Evolutionary conservation across 73 alveolate genomes (phyloP).

Genomic region (Tetrahymena elliotti): DNA sequence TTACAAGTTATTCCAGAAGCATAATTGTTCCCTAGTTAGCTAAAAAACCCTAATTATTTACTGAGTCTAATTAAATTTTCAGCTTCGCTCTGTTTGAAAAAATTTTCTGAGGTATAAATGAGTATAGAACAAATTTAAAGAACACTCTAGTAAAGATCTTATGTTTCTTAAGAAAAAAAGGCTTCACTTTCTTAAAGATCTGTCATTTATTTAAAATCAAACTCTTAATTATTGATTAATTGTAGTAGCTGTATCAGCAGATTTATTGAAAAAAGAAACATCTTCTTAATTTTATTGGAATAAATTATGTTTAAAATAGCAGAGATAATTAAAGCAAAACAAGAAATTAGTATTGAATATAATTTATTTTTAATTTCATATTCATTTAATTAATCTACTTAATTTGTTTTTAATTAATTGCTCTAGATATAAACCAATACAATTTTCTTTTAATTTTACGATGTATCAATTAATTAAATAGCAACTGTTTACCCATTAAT

Average conservation of each 20-base stretch:
- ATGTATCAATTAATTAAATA: too few species aligned
- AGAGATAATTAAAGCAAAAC: neutral
- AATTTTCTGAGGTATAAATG: neutral
- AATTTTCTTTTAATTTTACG: too few species aligned
- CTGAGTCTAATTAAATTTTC: neutral
- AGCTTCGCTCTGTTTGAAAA: neutral
- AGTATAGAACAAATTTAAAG: neutral
- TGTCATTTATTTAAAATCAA: neutral
- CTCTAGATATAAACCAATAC: too few species aligned
- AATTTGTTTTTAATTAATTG: too few species aligned
- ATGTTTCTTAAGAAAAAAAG: neutral
- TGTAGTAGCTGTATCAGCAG: neutral
- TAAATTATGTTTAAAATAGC: too few species aligned
- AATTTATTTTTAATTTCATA: too few species aligned
- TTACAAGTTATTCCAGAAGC: neutral
- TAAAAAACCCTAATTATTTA: neutral
- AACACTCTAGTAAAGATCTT: neutral
- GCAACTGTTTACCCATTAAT: too few species aligned
- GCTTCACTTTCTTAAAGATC: neutral
- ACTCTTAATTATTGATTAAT: neutral
- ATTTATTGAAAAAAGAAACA: neutral
- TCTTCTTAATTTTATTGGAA: neutral
- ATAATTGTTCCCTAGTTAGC: neutral
- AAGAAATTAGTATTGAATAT: neutral
- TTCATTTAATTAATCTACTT: too few species aligned